Conservation (phyloP, 2,329 filamentous ascomycete genomes). For the Calonectria pseudoturangicola region DNA sequence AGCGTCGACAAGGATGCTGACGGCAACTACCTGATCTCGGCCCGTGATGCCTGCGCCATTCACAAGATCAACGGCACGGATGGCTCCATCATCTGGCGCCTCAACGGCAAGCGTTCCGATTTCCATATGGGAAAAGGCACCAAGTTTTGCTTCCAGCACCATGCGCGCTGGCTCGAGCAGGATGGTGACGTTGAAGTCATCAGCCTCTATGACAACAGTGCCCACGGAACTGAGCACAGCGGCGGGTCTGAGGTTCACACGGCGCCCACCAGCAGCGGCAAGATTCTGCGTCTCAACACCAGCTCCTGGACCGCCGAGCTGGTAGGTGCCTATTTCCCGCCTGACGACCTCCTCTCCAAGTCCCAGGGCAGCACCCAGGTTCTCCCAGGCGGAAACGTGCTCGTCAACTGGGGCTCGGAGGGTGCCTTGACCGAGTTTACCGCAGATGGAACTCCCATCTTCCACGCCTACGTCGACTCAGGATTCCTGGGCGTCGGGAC, state of each 20-base stretch:
- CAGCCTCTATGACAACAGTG: slow-evolving; percentile 73
- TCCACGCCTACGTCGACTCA: slow-evolving; percentile 70
- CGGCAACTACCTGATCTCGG: slow-evolving; percentile 72
- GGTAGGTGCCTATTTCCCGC: slow-evolving; percentile 68
- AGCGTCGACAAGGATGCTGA: slow-evolving; percentile 70
- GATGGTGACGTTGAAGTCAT: slow-evolving; percentile 68
- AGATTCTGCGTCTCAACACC: slow-evolving; percentile 68
- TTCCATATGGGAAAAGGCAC: slow-evolving; percentile 60
- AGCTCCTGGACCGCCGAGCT: slow-evolving; percentile 66
- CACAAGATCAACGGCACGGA: slow-evolving; percentile 68
- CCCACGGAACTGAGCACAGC: slow-evolving; percentile 66
- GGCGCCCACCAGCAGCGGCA: slow-evolving; percentile 64
- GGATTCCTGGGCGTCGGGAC: slow-evolving; percentile 60
- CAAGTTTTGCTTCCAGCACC: slow-evolving; percentile 71
- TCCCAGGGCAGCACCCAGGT: slow-evolving; percentile 72
- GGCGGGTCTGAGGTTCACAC: slow-evolving; percentile 54
- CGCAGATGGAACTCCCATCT: slow-evolving; percentile 68
- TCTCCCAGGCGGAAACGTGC: slow-evolving; percentile 70
- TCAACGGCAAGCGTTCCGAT: slow-evolving; percentile 68
- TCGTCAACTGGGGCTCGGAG: slow-evolving; percentile 75
- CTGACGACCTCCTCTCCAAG: slow-evolving; percentile 69
- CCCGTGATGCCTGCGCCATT: slow-evolving; percentile 68
- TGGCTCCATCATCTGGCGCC: slow-evolving; percentile 71
- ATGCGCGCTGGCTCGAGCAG: slow-evolving; percentile 66
- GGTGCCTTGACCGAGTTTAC: slow-evolving; percentile 69